Percentiles rank a stretch among this genome's conserved stretches.
phyloP scores from a whole-genome alignment of 2,329 filamentous ascomycete genomes.

The Calonectria crousiana region DNA sequence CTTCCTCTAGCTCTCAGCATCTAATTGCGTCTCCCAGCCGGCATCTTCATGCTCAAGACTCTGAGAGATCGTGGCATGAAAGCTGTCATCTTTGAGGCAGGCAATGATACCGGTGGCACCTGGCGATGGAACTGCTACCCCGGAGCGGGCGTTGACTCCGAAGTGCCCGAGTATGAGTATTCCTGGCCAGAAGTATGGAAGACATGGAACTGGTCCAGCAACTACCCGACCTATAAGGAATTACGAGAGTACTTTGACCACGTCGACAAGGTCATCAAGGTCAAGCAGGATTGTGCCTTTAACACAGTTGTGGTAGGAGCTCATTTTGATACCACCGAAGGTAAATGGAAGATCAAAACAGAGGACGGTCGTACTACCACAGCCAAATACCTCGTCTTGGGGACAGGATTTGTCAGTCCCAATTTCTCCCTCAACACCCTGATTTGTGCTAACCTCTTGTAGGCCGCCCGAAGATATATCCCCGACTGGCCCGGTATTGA shows the following conservation, averaged over 20 bases:
- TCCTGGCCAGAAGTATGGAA: conserved; percentile 64
- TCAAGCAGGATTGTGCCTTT: conserved; percentile 70
- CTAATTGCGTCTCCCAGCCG: conserved; percentile 43
- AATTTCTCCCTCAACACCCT: neutral
- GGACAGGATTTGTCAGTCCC: conserved; percentile 61
- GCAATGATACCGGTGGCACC: conserved; percentile 62
- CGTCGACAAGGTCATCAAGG: conserved; percentile 65
- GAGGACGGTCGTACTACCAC: conserved; percentile 62
- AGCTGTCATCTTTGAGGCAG: conserved; percentile 65
- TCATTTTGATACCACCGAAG: conserved; percentile 60
- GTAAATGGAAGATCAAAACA: conserved; percentile 64
- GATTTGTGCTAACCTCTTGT: neutral
- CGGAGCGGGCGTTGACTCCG: conserved; percentile 65
- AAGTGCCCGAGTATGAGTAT: conserved; percentile 66
- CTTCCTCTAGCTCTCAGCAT: no score
- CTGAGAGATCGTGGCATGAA: conserved; percentile 63
- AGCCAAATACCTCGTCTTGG: conserved; percentile 65
- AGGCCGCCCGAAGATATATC: conserved; percentile 70
- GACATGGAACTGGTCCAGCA: conserved; percentile 68
- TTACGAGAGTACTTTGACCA: conserved; percentile 71
- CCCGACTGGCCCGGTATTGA: conserved; percentile 71
- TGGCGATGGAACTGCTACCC: conserved; percentile 71
- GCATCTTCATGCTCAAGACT: conserved; percentile 65
- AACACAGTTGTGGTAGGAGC: conserved; percentile 66
- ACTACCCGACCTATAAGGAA: conserved; percentile 65